Base-by-base conservation (phyloP, 768 basidiomycete genomes). In the Daedalea quercina region DNA sequence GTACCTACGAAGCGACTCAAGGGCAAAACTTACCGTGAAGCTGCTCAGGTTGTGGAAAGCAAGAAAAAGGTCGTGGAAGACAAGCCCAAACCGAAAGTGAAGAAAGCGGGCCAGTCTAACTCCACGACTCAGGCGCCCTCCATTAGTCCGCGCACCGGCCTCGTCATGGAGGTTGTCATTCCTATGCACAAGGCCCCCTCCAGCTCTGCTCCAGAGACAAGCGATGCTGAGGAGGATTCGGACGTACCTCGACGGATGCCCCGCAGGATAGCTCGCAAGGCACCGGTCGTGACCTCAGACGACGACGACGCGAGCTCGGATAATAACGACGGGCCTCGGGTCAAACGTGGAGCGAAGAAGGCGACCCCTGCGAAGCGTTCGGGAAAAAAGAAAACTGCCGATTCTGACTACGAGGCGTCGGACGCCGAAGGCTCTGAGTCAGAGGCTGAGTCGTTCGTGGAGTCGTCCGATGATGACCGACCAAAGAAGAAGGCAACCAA, bases 21-120 rank as follows among this genome's bases (percentile, higher is more conserved):
- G 64, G 90, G 90, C 35, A 85, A 82, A 63, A 72, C 77, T 2
- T 90, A 90, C 65, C 80, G 84, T 28, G 77, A 84, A 3, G 82
- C 81, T 24, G 76, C 69, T 1, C 76, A 72, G 56, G 57, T 63
- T 22, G 62, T 62, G 11, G 53, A 55, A 50, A 44, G 56, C 44
- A 25, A 59, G 20, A 50, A 52, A 40, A 6, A 6, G 15, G 4
- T 48, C 25, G 50, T 8, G 52, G 51, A 47, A 19, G 47, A 44
- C 12, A 42, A 37, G 13, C 24, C 47, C 22, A 40, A 40, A 6
- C 15, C 4, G 19, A 40, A 44, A 41, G 51, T 42, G 7, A 44
- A 44, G 31, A 52, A 34, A 13, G 28, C 23, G 3, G 35, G 35
- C 7, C 19, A 42, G 3, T 47, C 41, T 48, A 56, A 49, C 37